These are phyloP conservation scores for Cladosporium sp. DNA, from an alignment of 2,329 filamentous ascomycete species.

Conservation along the genomic window DNA sequence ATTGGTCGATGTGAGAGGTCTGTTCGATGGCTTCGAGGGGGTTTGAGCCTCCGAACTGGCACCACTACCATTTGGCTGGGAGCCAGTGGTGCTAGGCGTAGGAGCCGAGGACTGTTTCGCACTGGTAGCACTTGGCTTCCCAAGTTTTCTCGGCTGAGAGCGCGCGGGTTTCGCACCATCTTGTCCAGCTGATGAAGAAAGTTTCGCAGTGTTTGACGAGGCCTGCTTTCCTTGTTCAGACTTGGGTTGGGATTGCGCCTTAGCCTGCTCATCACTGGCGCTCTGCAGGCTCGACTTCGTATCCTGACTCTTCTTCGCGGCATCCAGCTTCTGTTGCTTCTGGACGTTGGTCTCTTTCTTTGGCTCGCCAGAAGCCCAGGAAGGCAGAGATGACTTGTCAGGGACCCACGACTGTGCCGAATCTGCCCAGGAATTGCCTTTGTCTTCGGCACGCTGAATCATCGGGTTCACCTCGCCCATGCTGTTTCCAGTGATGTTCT, in stretches of 20 bases:
- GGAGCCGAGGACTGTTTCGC: neutral
- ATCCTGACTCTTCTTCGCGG: neutral
- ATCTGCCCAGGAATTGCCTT: neutral
- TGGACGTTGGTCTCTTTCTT: neutral
- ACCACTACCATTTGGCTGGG: neutral
- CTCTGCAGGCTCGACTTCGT: neutral
- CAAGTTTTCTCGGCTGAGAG: constrained; percentile 1
- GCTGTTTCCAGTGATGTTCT: constrained; percentile 2
- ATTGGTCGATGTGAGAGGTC: neutral
- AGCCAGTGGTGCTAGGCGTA: neutral
- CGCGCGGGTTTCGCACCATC: no score
- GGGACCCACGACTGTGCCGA: neutral
- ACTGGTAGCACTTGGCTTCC: neutral
- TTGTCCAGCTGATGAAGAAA: neutral
- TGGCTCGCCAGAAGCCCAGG: neutral
- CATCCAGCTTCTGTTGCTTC: neutral
- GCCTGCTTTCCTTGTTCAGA: neutral
- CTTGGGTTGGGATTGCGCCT: neutral
- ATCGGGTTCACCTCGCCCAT: neutral
- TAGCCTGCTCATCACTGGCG: neutral
- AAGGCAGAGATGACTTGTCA: no score
- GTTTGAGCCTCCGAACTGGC: neutral
- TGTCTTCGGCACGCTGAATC: neutral
- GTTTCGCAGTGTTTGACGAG: neutral
- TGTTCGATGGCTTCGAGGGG: neutral